A percentile compares a stretch with the other conserved stretches of the same genome.
phyloP scores from a whole-genome alignment of 75 land plant species.

The Picea sitchensis region DNA sequence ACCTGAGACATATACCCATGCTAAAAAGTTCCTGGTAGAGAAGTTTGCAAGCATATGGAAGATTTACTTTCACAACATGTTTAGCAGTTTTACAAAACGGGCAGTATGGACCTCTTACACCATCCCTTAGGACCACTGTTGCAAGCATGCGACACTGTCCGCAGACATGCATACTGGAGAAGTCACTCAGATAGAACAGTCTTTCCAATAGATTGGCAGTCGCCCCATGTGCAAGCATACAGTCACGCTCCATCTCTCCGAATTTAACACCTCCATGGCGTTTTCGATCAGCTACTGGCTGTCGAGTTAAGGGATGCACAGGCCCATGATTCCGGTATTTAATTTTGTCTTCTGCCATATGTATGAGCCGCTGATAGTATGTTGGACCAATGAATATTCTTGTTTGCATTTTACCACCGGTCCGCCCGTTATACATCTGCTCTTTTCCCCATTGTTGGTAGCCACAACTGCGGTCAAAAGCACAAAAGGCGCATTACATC shows the following conservation, averaged over 20 bases:
- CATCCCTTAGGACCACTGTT: slow-evolving; percentile 32
- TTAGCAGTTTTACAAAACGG: slow-evolving; percentile 56
- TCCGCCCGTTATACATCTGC: slow-evolving; percentile 64
- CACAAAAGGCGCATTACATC: too few species aligned
- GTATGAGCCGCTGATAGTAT: slow-evolving; percentile 78
- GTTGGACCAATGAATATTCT: slow-evolving; percentile 72
- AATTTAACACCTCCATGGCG: slow-evolving; percentile 80
- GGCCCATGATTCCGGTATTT: slow-evolving; percentile 81
- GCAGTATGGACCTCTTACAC: slow-evolving; percentile 55
- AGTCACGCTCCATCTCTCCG: slow-evolving; percentile 96
- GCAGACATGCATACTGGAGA: slow-evolving; percentile 65
- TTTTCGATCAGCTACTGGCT: slow-evolving; percentile 75
- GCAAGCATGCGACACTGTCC: slow-evolving; percentile 55
- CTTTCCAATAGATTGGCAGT: slow-evolving; percentile 75
- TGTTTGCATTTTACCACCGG: slow-evolving; percentile 46
- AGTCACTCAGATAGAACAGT: slow-evolving; percentile 72
- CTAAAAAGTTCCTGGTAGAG: slow-evolving; percentile 82
- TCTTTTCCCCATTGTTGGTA: slow-evolving; percentile 72
- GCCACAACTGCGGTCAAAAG: slow-evolving; percentile 47
- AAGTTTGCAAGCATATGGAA: slow-evolving; percentile 91
- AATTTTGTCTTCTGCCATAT: slow-evolving; percentile 89
- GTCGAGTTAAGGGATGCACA: slow-evolving; percentile 77
- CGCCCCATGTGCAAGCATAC: slow-evolving; percentile 87
- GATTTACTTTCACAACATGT: slow-evolving; percentile 49
- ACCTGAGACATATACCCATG: slow-evolving; percentile 80